Conservation (phyloP, 2,329 filamentous ascomycete genomes). For the Fusarium sp. region DNA sequence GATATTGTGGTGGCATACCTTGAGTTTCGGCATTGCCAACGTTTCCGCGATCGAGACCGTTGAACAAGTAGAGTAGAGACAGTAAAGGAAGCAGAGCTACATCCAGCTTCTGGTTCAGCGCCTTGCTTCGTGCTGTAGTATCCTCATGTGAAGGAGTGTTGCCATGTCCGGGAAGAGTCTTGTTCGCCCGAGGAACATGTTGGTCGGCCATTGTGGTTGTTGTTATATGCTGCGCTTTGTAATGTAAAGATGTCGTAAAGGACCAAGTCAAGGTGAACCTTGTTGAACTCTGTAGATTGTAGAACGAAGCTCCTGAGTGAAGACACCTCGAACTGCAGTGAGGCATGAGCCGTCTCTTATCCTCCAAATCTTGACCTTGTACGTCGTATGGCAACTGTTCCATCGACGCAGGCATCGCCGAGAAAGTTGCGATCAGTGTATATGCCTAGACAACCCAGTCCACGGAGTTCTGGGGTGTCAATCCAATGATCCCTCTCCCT, state of each 20-base stretch:
- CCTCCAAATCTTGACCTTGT: conserved; percentile 16
- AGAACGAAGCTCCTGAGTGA: neutral
- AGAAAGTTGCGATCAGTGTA: conserved; percentile 16
- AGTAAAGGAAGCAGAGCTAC: conserved; percentile 53
- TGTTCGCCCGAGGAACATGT: conserved; percentile 11
- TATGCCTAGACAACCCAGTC: conserved; percentile 14
- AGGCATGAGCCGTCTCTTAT: neutral
- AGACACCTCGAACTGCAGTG: neutral
- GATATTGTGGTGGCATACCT: conserved; percentile 36
- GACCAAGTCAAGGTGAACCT: neutral
- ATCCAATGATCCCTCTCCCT: conserved; percentile 16
- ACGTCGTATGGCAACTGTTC: conserved; percentile 10
- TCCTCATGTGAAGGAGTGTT: conserved; percentile 15
- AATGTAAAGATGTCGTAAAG: neutral
- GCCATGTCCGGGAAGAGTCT: conserved; percentile 13
- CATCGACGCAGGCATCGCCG: neutral
- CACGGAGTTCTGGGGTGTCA: conserved; percentile 14
- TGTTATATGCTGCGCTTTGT: conserved; percentile 9
- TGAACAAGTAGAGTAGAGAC: conserved; percentile 56
- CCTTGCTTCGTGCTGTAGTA: conserved; percentile 18
- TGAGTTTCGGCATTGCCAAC: conserved; percentile 57
- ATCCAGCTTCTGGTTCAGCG: conserved; percentile 53
- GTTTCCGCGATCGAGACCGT: conserved; percentile 56
- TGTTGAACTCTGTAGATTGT: neutral
- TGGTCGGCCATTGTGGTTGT: conserved; percentile 18